A percentile compares a stretch with the other conserved stretches of the same genome.
Conservation (phyloP, 1,284 basidiomycete genomes). For the Tilletia caries region DNA sequence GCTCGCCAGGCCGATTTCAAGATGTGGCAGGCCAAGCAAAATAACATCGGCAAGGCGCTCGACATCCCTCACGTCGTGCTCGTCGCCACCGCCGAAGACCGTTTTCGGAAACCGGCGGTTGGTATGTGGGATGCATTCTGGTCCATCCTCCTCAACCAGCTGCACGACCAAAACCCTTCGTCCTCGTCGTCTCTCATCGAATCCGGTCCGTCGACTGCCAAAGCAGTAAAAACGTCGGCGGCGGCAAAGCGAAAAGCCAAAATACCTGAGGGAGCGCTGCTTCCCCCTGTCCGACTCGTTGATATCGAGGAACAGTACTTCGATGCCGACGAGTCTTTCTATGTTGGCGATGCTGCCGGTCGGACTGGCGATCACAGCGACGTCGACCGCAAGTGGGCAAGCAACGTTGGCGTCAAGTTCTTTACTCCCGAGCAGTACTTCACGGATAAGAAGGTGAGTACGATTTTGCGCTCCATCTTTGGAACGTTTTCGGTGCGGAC, state of each 20-base stretch:
- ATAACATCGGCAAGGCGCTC: slow-evolving; percentile 27
- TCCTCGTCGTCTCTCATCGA: not conserved
- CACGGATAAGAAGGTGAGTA: slow-evolving; percentile 21
- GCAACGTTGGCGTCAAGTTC: slow-evolving; percentile 44
- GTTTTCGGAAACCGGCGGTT: slow-evolving; percentile 40
- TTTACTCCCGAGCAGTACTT: slow-evolving; percentile 50
- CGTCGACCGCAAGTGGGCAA: slow-evolving; percentile 48
- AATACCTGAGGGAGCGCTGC: not conserved
- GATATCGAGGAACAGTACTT: slow-evolving; percentile 14
- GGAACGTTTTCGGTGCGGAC: no score
- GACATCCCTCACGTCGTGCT: slow-evolving; percentile 38
- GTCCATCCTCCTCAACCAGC: slow-evolving; percentile 1
- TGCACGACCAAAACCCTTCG: not conserved
- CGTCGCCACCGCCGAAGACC: slow-evolving; percentile 38
- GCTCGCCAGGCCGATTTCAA: slow-evolving; percentile 24
- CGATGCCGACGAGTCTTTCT: slow-evolving; percentile 32
- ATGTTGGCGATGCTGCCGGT: slow-evolving; percentile 50
- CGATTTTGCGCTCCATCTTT: slow-evolving; percentile 14
- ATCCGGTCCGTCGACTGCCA: not conserved
- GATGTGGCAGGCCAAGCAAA: slow-evolving; percentile 39
- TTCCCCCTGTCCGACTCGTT: not conserved
- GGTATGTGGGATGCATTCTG: slow-evolving; percentile 32
- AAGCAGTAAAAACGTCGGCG: not conserved
- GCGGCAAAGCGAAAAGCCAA: not conserved
- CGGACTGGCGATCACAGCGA: slow-evolving; percentile 39